Evolutionary conservation across 2,329 filamentous ascomycete genomes (phyloP).

Genomic region (Penicillium concentricum): DNA sequence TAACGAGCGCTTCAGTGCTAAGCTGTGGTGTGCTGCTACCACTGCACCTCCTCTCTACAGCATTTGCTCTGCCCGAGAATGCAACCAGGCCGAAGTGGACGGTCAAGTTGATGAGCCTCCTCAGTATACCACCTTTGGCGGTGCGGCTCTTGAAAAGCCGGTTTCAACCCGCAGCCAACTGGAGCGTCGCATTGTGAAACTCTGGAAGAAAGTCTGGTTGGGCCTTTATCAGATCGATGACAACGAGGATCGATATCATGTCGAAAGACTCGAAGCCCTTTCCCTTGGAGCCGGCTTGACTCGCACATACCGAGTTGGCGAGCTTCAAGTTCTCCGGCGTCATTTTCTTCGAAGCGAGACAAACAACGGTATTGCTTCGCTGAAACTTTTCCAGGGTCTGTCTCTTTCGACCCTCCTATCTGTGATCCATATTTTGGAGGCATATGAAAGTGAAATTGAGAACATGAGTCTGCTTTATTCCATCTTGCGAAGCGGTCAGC

Average conservation of each 20-base stretch:
- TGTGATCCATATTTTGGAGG: slow-evolving; percentile 17
- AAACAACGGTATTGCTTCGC: slow-evolving; percentile 13
- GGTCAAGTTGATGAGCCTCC: neutral
- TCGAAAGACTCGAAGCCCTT: slow-evolving; percentile 17
- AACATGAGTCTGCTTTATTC: slow-evolving; percentile 14
- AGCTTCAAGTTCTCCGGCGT: slow-evolving; percentile 12
- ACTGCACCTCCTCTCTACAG: neutral
- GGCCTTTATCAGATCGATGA: slow-evolving; percentile 24
- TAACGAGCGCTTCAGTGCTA: neutral
- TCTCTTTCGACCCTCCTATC: slow-evolving; percentile 17
- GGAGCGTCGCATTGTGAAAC: slow-evolving; percentile 14
- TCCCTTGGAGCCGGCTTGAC: slow-evolving; percentile 20
- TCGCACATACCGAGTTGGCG: neutral
- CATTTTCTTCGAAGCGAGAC: slow-evolving; percentile 6
- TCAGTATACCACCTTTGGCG: neutral
- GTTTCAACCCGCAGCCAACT: slow-evolving; percentile 11
- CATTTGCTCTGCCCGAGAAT: neutral
- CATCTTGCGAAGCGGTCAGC: slow-evolving; percentile 16
- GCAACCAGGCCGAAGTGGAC: too few species aligned
- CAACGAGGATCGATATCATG: slow-evolving; percentile 10
- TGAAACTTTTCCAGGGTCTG: slow-evolving; percentile 21
- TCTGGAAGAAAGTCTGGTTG: slow-evolving; percentile 23
- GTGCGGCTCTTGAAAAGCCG: neutral
- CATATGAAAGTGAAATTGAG: slow-evolving; percentile 22
- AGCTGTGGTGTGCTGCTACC: neutral